Percentiles rank a stretch among this genome's conserved stretches.
Evolutionary conservation across 371 early-diverging fungal species (phyloP).

Genomic region (Mortierella sp.): DNA sequence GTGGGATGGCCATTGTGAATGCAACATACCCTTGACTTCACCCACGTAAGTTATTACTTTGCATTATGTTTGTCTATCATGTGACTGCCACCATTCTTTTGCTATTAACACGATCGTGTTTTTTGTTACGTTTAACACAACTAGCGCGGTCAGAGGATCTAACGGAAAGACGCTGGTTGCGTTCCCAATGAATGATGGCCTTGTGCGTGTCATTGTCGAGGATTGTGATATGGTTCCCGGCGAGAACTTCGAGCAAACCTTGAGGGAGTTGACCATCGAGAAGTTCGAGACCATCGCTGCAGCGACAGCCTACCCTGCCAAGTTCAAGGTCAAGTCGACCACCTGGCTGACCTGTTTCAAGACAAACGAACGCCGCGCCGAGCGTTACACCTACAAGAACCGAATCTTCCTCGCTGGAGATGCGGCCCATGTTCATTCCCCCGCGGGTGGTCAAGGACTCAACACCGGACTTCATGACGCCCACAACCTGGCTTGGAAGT

Average conservation of each 20-base stretch:
- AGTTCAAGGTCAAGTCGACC: slow-evolving; percentile 7
- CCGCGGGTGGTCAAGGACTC: slow-evolving; percentile 64
- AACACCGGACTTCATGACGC: slow-evolving; percentile 67
- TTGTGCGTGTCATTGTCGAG: slow-evolving; percentile 16
- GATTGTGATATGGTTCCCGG: slow-evolving; percentile 18
- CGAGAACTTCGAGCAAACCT: slow-evolving; percentile 25
- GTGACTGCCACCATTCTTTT: background rate
- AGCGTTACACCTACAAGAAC: slow-evolving; percentile 27
- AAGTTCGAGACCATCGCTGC: slow-evolving; percentile 28
- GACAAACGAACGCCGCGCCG: slow-evolving; percentile 50
- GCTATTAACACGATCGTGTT: too few species aligned
- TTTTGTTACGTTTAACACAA: background rate
- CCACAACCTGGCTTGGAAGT: slow-evolving; percentile 63
- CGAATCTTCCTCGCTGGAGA: slow-evolving; percentile 61
- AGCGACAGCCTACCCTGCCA: background rate
- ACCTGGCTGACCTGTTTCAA: slow-evolving; percentile 39
- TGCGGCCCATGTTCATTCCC: slow-evolving; percentile 61
- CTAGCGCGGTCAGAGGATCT: background rate
- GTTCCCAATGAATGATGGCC: slow-evolving; percentile 24
- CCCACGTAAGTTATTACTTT: slow-evolving; percentile 24
- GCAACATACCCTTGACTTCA: background rate
- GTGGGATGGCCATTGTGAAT: slow-evolving; percentile 28
- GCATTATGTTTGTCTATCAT: background rate
- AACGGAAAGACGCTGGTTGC: slow-evolving; percentile 14
- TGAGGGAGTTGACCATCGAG: slow-evolving; percentile 29